Percentiles rank a stretch among this genome's conserved stretches.
These are phyloP conservation scores for Candida neerlandica DNA, from an alignment of 1,139 yeast genomes.

Conservation along the genomic window DNA sequence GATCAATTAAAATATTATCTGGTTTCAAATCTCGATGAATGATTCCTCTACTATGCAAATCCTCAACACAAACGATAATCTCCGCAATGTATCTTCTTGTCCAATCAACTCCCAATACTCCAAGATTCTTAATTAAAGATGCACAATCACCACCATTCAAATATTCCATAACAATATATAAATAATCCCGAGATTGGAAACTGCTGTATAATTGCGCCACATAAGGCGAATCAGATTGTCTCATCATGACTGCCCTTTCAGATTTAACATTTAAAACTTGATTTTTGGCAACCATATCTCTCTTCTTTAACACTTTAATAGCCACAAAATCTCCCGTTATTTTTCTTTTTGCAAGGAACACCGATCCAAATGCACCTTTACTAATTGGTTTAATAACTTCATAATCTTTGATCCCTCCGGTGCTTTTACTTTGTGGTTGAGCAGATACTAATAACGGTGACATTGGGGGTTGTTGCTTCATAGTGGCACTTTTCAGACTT, in stretches of 20 bases:
- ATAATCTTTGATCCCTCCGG: conserved; percentile 83
- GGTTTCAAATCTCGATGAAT: conserved; percentile 96
- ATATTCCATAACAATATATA: conserved; percentile 95
- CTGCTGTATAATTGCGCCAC: conserved; percentile 89
- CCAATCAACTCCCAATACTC: conserved; percentile 86
- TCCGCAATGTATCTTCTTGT: conserved; percentile 85
- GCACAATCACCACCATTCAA: conserved; percentile 96
- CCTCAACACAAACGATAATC: conserved; percentile 86
- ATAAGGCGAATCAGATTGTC: conserved; percentile 90
- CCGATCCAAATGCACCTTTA: conserved; percentile 97
- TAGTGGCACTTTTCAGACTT: conserved; percentile 19
- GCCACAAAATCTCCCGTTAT: conserved; percentile 95
- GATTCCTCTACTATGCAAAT: conserved; percentile 83
- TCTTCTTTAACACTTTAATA: conserved; percentile 87
- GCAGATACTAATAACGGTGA: conserved; percentile 80
- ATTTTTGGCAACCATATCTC: conserved; percentile 96
- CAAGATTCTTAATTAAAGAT: conserved; percentile 77
- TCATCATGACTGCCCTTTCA: conserved; percentile 96
- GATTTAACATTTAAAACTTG: conserved; percentile 93
- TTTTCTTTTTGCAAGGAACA: conserved; percentile 78
- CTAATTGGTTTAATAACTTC: conserved; percentile 91
- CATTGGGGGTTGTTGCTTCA: conserved; percentile 57
- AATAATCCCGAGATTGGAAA: conserved; percentile 84
- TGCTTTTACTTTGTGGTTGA: conserved; percentile 49
- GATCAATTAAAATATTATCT: conserved; percentile 86